Conservation (phyloP, 495 filamentous ascomycete genomes). For the Daldinia caldariorum region DNA sequence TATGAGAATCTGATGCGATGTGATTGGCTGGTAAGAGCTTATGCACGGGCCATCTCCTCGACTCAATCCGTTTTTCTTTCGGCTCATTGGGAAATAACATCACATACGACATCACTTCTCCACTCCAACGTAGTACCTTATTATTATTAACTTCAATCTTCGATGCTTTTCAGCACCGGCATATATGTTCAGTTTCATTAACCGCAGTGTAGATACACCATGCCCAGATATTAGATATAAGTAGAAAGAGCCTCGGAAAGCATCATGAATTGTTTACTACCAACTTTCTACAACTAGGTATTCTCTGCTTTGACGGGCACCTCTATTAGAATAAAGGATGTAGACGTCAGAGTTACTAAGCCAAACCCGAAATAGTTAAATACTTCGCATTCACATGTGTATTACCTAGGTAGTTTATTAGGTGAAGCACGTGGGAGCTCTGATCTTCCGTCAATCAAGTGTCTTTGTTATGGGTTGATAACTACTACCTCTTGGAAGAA, state of each 20-base stretch:
- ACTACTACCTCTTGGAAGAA: too few relatives aligned
- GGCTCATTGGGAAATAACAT: constrained; percentile 30
- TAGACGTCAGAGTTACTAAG: constrained; percentile 2
- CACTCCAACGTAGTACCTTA: constrained; percentile 27
- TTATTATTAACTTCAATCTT: constrained; percentile 22
- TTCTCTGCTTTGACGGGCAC: too few relatives aligned
- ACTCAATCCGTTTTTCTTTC: constrained; percentile 19
- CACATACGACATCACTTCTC: constrained; percentile 38
- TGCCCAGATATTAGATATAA: neutral
- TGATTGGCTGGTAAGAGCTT: constrained; percentile 27
- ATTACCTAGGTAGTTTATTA: neutral
- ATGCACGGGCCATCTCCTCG: constrained; percentile 8
- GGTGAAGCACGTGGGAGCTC: neutral
- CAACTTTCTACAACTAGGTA: too few relatives aligned
- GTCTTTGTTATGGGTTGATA: too few relatives aligned
- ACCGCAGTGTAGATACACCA: neutral
- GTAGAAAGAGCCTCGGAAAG: too few relatives aligned
- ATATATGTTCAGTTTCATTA: neutral
- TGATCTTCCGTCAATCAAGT: neutral
- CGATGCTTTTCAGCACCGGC: too few relatives aligned
- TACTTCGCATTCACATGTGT: neutral
- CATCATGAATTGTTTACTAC: too few relatives aligned
- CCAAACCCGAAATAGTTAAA: neutral
- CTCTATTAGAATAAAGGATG: neutral
- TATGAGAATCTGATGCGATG: constrained; percentile 10